These are phyloP conservation scores for Fistulinella prunicolor DNA, from an alignment of 768 basidiomycete genomes.

Conservation along the genomic window DNA sequence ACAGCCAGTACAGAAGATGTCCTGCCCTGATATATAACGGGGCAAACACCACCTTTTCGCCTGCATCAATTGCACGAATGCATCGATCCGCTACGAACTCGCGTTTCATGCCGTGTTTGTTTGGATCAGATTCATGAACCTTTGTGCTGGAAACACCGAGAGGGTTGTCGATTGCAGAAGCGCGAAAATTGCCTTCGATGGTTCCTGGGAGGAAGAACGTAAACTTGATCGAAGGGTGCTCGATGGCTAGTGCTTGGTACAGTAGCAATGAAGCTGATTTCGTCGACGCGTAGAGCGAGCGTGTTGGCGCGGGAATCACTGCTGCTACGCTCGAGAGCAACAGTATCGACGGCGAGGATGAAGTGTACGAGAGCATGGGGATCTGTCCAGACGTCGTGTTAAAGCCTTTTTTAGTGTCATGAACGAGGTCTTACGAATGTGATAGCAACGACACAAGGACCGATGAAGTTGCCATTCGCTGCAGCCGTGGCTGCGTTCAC, in stretches of 20 bases:
- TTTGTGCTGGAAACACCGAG: constrained; percentile 28
- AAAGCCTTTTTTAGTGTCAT: background rate
- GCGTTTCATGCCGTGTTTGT: constrained; percentile 54
- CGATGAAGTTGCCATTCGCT: constrained; percentile 61
- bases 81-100: constrained; percentile 59
- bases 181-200: constrained; percentile 76
- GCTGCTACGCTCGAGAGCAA: constrained; percentile 79
- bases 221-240: constrained; percentile 69
- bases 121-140: constrained; percentile 47
- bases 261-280: constrained; percentile 78
- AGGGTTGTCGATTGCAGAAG: constrained; percentile 67
- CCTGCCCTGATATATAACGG: constrained; percentile 46
- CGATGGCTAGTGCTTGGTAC: constrained; percentile 77
- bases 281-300: constrained; percentile 78
- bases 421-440: constrained; percentile 56
- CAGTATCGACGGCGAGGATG: constrained; percentile 66
- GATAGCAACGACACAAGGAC: constrained; percentile 65
- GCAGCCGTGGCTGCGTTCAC: constrained; percentile 58
- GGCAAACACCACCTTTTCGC: constrained; percentile 58
- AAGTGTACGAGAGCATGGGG: constrained; percentile 66
- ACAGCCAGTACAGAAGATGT: constrained; percentile 63
- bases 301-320: constrained; percentile 80
- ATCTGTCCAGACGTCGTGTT: constrained; percentile 46
- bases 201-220: constrained; percentile 63
- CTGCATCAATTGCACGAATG: constrained; percentile 55